These are phyloP conservation scores for Laburnicola sp. DNA, from an alignment of 2,329 filamentous ascomycete species.

Conservation along the genomic window DNA sequence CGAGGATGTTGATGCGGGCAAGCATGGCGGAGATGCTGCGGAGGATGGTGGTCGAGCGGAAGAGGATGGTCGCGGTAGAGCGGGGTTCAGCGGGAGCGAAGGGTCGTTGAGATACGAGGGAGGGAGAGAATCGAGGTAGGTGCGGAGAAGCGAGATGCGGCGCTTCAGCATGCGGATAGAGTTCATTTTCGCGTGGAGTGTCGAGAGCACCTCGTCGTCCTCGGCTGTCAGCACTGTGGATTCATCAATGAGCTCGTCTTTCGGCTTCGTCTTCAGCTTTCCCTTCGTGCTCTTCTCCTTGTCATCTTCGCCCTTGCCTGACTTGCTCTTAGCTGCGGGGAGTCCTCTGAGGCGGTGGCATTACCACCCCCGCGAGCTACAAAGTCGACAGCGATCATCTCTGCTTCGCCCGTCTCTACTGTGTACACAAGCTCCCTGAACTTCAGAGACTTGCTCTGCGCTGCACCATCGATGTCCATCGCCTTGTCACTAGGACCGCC, in stretches of 20 bases:
- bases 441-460: slow-evolving; percentile 56
- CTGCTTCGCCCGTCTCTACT: slow-evolving; percentile 90
- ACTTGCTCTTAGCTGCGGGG: slow-evolving; percentile 12
- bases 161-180: slow-evolving; percentile 88
- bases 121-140: slow-evolving; percentile 75
- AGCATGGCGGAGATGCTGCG: slow-evolving; percentile 87
- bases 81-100: slow-evolving; percentile 37
- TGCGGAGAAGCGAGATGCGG: slow-evolving; percentile 57
- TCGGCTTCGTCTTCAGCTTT: slow-evolving; percentile 54
- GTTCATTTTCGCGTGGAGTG: slow-evolving; percentile 83
- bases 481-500: slow-evolving; percentile 43
- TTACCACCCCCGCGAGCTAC: slow-evolving; percentile 83
- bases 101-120: slow-evolving; percentile 63
- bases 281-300: slow-evolving; percentile 55
- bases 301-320: slow-evolving; percentile 47
- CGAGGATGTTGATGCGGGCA: slow-evolving; percentile 78
- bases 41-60: slow-evolving; percentile 67
- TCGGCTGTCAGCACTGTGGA: slow-evolving; percentile 56
- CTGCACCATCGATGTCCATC: slow-evolving; percentile 68
- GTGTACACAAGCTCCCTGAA: slow-evolving; percentile 85
- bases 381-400: slow-evolving; percentile 97
- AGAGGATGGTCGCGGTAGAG: slow-evolving; percentile 32
- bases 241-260: slow-evolving; percentile 39
- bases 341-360: slow-evolving; percentile 60
- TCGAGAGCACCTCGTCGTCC: slow-evolving; percentile 67